These are phyloP conservation scores for Kurtzmaniella cleridarum DNA, from an alignment of 805 yeast species.

Conservation along the genomic window DNA sequence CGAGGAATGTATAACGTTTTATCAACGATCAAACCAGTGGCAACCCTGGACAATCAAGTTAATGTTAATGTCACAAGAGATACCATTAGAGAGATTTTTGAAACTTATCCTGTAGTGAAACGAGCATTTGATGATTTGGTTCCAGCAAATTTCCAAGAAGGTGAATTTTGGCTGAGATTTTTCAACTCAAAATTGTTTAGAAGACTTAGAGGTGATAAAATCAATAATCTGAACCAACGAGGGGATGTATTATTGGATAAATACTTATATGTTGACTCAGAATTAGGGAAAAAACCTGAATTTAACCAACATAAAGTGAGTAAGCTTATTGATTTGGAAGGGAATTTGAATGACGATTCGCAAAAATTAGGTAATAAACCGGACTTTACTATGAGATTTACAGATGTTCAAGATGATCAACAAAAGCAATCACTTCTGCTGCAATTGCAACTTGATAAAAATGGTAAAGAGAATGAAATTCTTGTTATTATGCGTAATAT, in stretches of 20 bases:
- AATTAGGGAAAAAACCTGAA: conserved; percentile 36
- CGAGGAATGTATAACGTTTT: conserved; percentile 91
- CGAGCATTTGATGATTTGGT: conserved; percentile 88
- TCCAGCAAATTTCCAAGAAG: conserved; percentile 74
- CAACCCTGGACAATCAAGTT: conserved; percentile 87
- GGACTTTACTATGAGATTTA: conserved; percentile 79
- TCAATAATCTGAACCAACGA: conserved; percentile 61
- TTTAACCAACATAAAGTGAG: conserved; percentile 44
- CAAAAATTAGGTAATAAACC: conserved; percentile 74
- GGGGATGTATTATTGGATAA: conserved; percentile 84
- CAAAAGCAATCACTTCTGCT: conserved; percentile 1
- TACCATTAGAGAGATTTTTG: conserved; percentile 82
- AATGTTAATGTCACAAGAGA: conserved; percentile 90
- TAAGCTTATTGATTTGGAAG: conserved; percentile 71
- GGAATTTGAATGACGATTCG: conserved; percentile 77
- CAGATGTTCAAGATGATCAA: conserved; percentile 35
- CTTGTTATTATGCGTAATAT: conserved; percentile 76
- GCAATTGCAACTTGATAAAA: conserved; percentile 5
- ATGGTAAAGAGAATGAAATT: conserved; percentile 50
- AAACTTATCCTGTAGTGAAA: conserved; percentile 86
- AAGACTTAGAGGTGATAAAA: conserved; percentile 82
- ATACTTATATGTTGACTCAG: conserved; percentile 68
- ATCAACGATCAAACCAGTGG: conserved; percentile 90
- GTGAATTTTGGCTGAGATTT: conserved; percentile 94
- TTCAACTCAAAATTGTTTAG: conserved; percentile 87